phyloP scores from a whole-genome alignment of 1,284 basidiomycete genomes.

The Apiotrichum montevideense region DNA sequence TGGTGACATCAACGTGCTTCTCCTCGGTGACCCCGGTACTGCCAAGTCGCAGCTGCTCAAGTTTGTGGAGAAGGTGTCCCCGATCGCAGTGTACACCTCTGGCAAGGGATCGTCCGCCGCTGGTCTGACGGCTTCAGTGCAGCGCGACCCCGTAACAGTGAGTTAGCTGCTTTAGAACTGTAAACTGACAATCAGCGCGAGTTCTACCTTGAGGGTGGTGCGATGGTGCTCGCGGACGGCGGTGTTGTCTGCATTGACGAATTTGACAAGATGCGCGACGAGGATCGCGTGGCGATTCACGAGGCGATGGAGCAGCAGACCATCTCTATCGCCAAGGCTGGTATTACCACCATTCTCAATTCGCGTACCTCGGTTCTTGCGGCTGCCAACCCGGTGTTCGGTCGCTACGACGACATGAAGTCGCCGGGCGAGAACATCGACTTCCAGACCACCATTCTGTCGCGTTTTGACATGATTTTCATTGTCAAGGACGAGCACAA shows the following conservation, averaged over 20 bases:
- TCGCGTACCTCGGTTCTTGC: conserved; percentile 93
- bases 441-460: conserved; percentile 89
- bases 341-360: conserved; percentile 97
- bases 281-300: conserved; percentile 97
- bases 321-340: conserved; percentile 98
- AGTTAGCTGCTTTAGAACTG: conserved; percentile 31
- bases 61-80: conserved; percentile 97
- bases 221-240: conserved; percentile 98
- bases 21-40: conserved; percentile 96
- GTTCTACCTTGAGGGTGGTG: conserved; percentile 97
- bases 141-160: conserved; percentile 84
- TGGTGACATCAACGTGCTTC: conserved; percentile 95
- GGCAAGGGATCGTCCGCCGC: conserved; percentile 97
- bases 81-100: conserved; percentile 95
- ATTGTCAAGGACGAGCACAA: conserved; percentile 99
- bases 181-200: conserved; percentile 60
- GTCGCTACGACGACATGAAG: conserved; percentile 94
- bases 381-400: conserved; percentile 98
- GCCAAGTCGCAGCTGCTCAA: conserved; percentile 97
- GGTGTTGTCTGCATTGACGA: conserved; percentile 99
- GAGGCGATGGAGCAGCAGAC: conserved; percentile 99
- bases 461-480: conserved; percentile 99
- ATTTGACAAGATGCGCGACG: conserved; percentile 99
- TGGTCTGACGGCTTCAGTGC: conserved; percentile 95
- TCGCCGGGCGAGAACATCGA: conserved; percentile 69